These are phyloP conservation scores for Suhomyces sp. DNA, from an alignment of 805 yeast genomes.

Conservation along the genomic window DNA sequence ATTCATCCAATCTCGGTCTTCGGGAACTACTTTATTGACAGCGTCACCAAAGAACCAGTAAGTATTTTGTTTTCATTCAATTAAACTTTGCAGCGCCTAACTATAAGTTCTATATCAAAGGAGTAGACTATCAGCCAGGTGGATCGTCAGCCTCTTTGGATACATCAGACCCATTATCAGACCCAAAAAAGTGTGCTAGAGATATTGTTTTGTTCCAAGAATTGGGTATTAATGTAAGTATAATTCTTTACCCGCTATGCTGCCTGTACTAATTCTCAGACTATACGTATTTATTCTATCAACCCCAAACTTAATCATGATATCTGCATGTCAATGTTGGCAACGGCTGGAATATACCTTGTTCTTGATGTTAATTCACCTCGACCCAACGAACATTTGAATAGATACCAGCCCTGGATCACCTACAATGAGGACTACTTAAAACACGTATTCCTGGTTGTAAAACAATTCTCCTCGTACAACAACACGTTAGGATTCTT, in stretches of 20 bases:
- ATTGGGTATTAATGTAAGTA: conserved; percentile 66
- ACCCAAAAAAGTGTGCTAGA: conserved; percentile 68
- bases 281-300: conserved; percentile 83
- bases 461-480: conserved; percentile 77
- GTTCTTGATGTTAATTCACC: conserved; percentile 93
- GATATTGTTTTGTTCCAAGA: conserved; percentile 79
- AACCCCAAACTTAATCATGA: conserved; percentile 83
- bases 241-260: neutral
- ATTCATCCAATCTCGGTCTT: conserved; percentile 66
- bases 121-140: conserved; percentile 95
- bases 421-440: conserved; percentile 70
- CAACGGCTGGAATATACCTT: conserved; percentile 88
- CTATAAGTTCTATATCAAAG: conserved; percentile 67
- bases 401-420: conserved; percentile 93
- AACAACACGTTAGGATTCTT: conserved; percentile 88
- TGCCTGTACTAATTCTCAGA: conserved; percentile 30
- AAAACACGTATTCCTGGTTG: conserved; percentile 71
- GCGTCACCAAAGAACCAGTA: conserved; percentile 71
- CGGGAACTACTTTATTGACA: conserved; percentile 73
- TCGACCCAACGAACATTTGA: conserved; percentile 67
- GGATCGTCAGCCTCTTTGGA: conserved; percentile 76
- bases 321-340: conserved; percentile 85
- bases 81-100: conserved; percentile 7
- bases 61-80: conserved; percentile 10
- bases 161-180: conserved; percentile 70